phyloP scores from a whole-genome alignment of 768 basidiomycete genomes.

The Strobilomyces echinocephalus region DNA sequence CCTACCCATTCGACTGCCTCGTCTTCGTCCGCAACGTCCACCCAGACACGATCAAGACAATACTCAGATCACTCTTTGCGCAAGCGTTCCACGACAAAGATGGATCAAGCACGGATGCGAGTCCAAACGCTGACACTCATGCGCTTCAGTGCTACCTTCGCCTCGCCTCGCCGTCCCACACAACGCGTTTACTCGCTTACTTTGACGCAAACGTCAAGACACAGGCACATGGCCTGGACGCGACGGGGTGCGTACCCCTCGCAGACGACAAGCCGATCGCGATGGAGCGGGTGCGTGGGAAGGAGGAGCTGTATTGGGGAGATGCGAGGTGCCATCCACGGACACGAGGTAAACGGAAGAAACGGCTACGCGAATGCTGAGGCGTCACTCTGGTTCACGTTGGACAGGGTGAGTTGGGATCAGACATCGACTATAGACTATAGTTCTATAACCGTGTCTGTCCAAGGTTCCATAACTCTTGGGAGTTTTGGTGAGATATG shows the following conservation, averaged over 20 bases:
- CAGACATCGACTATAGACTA: too few relatives aligned
- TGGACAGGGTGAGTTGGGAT: constrained; percentile 47
- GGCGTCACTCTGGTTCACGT: too few relatives aligned
- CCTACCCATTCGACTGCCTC: constrained; percentile 63
- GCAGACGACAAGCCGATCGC: constrained; percentile 30
- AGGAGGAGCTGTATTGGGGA: constrained; percentile 71
- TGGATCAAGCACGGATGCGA: background rate
- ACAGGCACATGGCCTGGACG: constrained; percentile 55
- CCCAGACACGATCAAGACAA: constrained; percentile 76
- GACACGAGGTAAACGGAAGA: constrained; percentile 8
- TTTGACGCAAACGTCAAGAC: constrained; percentile 36
- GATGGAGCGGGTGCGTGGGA: constrained; percentile 58
- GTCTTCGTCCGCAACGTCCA: constrained; percentile 69
- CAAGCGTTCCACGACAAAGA: constrained; percentile 31
- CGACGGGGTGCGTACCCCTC: constrained; percentile 33
- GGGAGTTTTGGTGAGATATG: constrained; percentile 78
- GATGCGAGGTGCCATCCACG: background rate
- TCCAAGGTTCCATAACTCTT: constrained; percentile 67
- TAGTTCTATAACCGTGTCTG: background rate
- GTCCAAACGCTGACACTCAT: background rate
- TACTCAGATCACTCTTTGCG: constrained; percentile 56
- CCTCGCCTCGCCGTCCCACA: constrained; percentile 47
- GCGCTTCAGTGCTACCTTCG: constrained; percentile 67
- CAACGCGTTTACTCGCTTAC: constrained; percentile 40
- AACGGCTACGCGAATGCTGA: constrained; percentile 10